A percentile compares a stretch with the other conserved stretches of the same genome.
phyloP scores from a whole-genome alignment of 306 rosid genomes.

The Cucumis hystrix region DNA sequence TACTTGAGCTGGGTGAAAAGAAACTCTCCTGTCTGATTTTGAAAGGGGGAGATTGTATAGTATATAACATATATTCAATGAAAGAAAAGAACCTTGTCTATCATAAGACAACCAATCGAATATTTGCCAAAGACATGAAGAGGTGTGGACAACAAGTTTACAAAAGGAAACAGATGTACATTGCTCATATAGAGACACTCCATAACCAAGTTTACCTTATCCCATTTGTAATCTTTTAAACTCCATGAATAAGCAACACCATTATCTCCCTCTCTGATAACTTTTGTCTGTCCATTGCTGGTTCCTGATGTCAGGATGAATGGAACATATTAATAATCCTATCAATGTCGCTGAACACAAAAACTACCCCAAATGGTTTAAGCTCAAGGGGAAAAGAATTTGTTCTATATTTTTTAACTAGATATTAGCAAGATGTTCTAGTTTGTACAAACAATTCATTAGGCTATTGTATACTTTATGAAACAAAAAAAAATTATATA shows the following conservation, averaged over 20 bases:
- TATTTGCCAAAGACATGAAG: not conserved
- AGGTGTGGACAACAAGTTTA: not conserved
- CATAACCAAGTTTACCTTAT: constrained; percentile 35
- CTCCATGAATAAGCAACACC: constrained; percentile 97
- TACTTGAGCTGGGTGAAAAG: too few species aligned
- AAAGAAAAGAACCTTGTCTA: not conserved
- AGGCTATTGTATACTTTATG: not conserved
- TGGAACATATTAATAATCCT: not conserved
- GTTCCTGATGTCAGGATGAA: constrained; percentile 53
- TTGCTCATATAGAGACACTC: not conserved
- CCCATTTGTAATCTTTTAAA: constrained; percentile 70
- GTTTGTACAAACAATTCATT: not conserved
- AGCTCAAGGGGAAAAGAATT: not conserved
- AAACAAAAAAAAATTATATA: not conserved
- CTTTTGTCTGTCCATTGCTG: constrained; percentile 84
- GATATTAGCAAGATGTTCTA: not conserved
- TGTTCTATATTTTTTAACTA: not conserved
- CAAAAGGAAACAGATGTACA: not conserved
- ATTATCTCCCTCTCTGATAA: constrained; percentile 92
- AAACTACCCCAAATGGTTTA: not conserved
- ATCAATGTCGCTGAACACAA: not conserved
- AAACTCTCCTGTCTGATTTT: too few species aligned
- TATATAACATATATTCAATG: not conserved
- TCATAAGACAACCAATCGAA: not conserved
- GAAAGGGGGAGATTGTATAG: too few species aligned